phyloP scores from a whole-genome alignment of 352 stramenopile genomes.

The Phytophthora multivora region DNA sequence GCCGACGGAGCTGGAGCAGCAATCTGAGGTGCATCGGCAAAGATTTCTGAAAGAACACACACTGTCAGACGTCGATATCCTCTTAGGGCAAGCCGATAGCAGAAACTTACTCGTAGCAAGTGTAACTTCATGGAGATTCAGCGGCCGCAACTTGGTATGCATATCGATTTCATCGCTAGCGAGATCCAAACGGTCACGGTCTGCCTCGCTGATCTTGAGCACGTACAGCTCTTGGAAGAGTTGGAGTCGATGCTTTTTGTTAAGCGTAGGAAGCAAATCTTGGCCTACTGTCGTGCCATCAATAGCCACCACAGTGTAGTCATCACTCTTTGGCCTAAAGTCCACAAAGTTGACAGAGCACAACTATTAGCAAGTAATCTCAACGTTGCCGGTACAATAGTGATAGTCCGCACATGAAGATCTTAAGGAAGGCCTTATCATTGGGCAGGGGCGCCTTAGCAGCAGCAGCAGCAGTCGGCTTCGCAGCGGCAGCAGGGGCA shows the following conservation, averaged over 20 bases:
- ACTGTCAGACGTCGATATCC: constrained; percentile 4
- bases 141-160: constrained; percentile 81
- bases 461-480: constrained; percentile 32
- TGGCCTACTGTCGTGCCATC: constrained; percentile 79
- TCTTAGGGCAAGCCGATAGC: not conserved
- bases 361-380: not conserved
- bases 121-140: constrained; percentile 89
- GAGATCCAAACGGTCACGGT: constrained; percentile 81
- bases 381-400: not conserved
- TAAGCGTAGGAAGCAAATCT: constrained; percentile 83
- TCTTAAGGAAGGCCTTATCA: constrained; percentile 88
- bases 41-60: constrained; percentile 63
- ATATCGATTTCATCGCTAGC: constrained; percentile 88
- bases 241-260: constrained; percentile 87
- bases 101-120: constrained; percentile 76
- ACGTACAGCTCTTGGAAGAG: constrained; percentile 90
- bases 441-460: constrained; percentile 54
- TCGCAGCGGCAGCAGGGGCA: constrained; percentile 25
- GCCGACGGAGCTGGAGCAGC: constrained; percentile 64
- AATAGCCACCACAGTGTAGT: constrained; percentile 89
- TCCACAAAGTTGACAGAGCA: not conserved
- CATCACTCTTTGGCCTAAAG: constrained; percentile 83
- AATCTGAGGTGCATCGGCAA: constrained; percentile 82
- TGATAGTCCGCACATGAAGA: constrained; percentile 71
- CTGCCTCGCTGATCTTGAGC: constrained; percentile 88